phyloP scores from a whole-genome alignment of 805 yeast genomes.

The Pichia manshurica region DNA sequence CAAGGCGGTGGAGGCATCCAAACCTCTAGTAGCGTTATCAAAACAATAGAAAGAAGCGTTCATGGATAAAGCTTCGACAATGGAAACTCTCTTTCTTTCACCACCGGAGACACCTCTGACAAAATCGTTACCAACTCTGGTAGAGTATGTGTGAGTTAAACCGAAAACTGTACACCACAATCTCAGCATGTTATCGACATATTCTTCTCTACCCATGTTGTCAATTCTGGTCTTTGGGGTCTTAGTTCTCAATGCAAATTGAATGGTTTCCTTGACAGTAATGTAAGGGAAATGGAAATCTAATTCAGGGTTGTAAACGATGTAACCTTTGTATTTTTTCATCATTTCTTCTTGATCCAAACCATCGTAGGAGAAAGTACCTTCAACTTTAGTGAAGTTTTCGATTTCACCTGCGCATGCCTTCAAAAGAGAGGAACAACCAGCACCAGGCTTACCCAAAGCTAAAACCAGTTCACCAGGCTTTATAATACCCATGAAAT shows the following conservation, averaged over 20 bases:
- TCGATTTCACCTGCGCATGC: conserved; percentile 50
- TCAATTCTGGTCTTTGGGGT: conserved; percentile 51
- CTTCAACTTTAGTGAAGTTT: conserved; percentile 43
- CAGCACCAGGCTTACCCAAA: conserved; percentile 73
- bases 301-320: conserved; percentile 54
- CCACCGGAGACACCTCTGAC: conserved; percentile 69
- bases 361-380: conserved; percentile 58
- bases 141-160: conserved; percentile 51
- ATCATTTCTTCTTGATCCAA: conserved; percentile 55
- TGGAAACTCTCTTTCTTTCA: conserved; percentile 65
- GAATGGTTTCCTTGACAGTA: conserved; percentile 67
- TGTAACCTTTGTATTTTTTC: conserved; percentile 48
- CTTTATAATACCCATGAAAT: conserved; percentile 36
- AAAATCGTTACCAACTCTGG: conserved; percentile 61
- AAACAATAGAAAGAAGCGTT: conserved; percentile 54
- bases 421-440: conserved; percentile 66
- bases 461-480: conserved; percentile 70
- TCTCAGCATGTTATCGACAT: conserved; percentile 39
- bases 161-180: conserved; percentile 52
- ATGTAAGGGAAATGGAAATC: conserved; percentile 74
- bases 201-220: conserved; percentile 36
- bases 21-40: conserved; percentile 68
- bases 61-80: conserved; percentile 56
- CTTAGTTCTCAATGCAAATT: conserved; percentile 63
- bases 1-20: conserved; percentile 67